These are phyloP conservation scores for Ustanciosporium gigantosporum DNA, from an alignment of 1,284 basidiomycete genomes.

Conservation along the genomic window DNA sequence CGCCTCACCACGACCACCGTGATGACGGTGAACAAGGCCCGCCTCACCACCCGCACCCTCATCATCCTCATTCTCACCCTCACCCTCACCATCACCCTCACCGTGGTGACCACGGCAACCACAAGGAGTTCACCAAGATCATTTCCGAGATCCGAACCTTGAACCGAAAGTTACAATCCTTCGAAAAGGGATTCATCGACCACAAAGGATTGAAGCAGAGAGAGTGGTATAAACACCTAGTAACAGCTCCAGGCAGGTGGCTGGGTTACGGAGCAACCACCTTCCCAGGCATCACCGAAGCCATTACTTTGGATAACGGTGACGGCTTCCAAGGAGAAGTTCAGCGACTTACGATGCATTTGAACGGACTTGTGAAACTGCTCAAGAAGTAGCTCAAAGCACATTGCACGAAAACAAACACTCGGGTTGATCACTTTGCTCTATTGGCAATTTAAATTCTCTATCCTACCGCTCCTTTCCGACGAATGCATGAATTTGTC, in stretches of 20 bases:
- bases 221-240: constrained; percentile 84
- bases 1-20: not conserved
- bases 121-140: constrained; percentile 1
- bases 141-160: constrained; percentile 69
- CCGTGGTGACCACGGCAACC: not conserved
- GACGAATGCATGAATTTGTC: no score
- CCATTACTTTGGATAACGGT: constrained; percentile 57
- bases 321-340: constrained; percentile 41
- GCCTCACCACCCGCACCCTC: not conserved
- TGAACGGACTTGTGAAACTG: constrained; percentile 15
- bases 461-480: no score
- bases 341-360: constrained; percentile 26
- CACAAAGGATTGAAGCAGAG: constrained; percentile 69
- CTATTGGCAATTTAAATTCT: no score
- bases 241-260: constrained; percentile 86
- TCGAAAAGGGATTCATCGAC: constrained; percentile 84
- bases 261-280: constrained; percentile 84
- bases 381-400: no score
- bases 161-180: constrained; percentile 74
- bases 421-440: no score
- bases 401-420: no score
- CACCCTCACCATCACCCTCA: not conserved
- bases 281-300: constrained; percentile 78
- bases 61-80: not conserved
- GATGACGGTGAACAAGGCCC: not conserved